A percentile compares a stretch with the other conserved stretches of the same genome.
These are phyloP conservation scores for Westerdykella aurantiaca DNA, from an alignment of 2,329 filamentous ascomycete genomes.

Conservation along the genomic window DNA sequence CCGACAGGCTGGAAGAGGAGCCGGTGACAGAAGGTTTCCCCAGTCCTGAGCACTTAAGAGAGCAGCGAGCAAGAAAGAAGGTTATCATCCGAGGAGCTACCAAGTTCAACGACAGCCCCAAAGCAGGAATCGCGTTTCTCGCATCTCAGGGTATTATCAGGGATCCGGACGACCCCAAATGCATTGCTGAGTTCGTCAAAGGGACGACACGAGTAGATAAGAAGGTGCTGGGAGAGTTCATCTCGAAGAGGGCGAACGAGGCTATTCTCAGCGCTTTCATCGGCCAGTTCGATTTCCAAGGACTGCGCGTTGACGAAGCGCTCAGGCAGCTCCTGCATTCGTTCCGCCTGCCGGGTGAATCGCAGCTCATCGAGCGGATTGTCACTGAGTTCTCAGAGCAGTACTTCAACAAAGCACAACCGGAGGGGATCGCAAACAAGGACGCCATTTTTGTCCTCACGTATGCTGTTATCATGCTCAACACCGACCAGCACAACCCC, in stretches of 20 bases:
- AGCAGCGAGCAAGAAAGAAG: slow-evolving; percentile 74
- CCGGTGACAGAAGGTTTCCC: slow-evolving; percentile 61
- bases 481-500: slow-evolving; percentile 94
- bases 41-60: slow-evolving; percentile 57
- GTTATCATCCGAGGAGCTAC: slow-evolving; percentile 80
- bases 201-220: slow-evolving; percentile 87
- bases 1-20: slow-evolving; percentile 72
- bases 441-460: slow-evolving; percentile 87
- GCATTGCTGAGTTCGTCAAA: slow-evolving; percentile 80
- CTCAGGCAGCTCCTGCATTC: slow-evolving; percentile 79
- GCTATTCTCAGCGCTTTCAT: slow-evolving; percentile 79
- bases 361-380: slow-evolving; percentile 86
- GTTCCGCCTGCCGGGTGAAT: slow-evolving; percentile 91
- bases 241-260: slow-evolving; percentile 88
- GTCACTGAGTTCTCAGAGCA: slow-evolving; percentile 81
- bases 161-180: slow-evolving; percentile 64
- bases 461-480: slow-evolving; percentile 96
- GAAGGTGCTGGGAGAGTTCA: slow-evolving; percentile 81
- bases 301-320: slow-evolving; percentile 84
- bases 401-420: slow-evolving; percentile 65
- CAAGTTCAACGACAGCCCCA: slow-evolving; percentile 95
- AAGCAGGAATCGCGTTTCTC: slow-evolving; percentile 79
- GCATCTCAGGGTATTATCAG: slow-evolving; percentile 80
- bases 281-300: slow-evolving; percentile 78
- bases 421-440: slow-evolving; percentile 72